Evolutionary conservation across 2,329 filamentous ascomycete species (phyloP).

Genomic region (Trichoderma asperellum): DNA sequence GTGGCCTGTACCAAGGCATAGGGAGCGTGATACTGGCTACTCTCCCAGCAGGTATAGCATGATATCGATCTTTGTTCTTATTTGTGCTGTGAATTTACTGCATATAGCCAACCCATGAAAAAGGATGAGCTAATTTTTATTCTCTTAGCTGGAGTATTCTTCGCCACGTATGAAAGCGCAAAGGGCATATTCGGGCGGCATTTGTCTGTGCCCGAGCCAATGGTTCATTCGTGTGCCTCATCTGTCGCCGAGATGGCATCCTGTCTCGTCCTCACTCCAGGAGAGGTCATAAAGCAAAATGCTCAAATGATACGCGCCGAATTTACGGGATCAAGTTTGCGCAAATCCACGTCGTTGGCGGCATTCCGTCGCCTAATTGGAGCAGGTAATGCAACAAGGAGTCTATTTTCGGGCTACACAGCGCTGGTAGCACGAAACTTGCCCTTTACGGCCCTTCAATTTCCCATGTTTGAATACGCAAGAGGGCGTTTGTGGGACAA

Average conservation of each 20-base stretch:
- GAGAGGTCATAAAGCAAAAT: conserved; percentile 92
- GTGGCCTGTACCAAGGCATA: conserved; percentile 84
- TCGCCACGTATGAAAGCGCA: conserved; percentile 82
- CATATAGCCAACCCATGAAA: not conserved
- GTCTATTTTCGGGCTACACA: conserved; percentile 70
- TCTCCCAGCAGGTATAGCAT: conserved; percentile 72
- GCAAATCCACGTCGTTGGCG: conserved; percentile 50
- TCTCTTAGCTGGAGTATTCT: conserved; percentile 78
- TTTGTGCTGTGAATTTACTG: not conserved
- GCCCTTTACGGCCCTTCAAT: conserved; percentile 86
- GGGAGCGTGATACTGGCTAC: conserved; percentile 85
- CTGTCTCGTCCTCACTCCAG: conserved; percentile 83
- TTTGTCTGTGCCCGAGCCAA: conserved; percentile 63
- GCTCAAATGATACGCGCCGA: conserved; percentile 72
- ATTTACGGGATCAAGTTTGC: conserved; percentile 25
- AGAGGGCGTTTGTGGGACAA: conserved; percentile 56
- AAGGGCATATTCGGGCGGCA: conserved; percentile 64
- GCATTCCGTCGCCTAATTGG: conserved; percentile 56
- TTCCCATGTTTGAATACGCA: conserved; percentile 80
- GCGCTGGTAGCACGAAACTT: conserved; percentile 81
- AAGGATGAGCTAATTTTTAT: not conserved
- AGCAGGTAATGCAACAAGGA: conserved; percentile 54
- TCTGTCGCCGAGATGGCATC: conserved; percentile 80
- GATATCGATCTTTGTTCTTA: not conserved
- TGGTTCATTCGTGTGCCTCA: conserved; percentile 75